Percentiles rank a stretch among this genome's conserved stretches.
Conservation (phyloP, 257 asterid genomes). For the Lycium barbarum region DNA sequence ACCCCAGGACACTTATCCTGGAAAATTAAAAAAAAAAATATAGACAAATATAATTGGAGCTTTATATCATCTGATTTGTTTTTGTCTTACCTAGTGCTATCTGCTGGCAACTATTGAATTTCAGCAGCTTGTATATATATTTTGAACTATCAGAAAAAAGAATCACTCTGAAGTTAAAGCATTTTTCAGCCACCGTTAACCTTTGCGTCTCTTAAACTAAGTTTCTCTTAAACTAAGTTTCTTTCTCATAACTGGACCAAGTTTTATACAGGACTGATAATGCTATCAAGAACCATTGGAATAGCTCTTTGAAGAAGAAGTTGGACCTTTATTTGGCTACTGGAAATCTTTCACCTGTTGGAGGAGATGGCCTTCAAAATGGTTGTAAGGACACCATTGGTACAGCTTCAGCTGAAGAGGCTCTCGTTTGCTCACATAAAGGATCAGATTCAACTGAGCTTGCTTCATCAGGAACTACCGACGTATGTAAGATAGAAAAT, state of each 20-base stretch:
- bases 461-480: conserved; percentile 55
- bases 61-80: not conserved
- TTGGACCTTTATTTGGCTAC: conserved; percentile 82
- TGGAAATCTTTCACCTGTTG: conserved; percentile 80
- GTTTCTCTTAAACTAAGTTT: not conserved
- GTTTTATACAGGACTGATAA: conserved; percentile 83
- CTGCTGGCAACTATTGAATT: not conserved
- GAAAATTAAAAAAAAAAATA: too few species aligned
- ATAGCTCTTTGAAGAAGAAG: conserved; percentile 95
- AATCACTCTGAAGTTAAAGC: not conserved
- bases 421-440: conserved; percentile 43
- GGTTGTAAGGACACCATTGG: conserved; percentile 50
- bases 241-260: not conserved
- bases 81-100: not conserved
- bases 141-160: not conserved
- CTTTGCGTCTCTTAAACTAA: not conserved
- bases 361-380: conserved; percentile 54
- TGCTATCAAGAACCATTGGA: conserved; percentile 99
- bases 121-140: not conserved
- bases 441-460: conserved; percentile 46
- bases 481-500: conserved; percentile 46
- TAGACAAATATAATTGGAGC: not conserved
- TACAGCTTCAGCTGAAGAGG: conserved; percentile 44
- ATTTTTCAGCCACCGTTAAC: not conserved
- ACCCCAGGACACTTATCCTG: too few species aligned